Percentiles rank a stretch among this genome's conserved stretches.
Evolutionary conservation across 2,329 filamentous ascomycete species (phyloP).

Genomic region (Apiospora aurea): DNA sequence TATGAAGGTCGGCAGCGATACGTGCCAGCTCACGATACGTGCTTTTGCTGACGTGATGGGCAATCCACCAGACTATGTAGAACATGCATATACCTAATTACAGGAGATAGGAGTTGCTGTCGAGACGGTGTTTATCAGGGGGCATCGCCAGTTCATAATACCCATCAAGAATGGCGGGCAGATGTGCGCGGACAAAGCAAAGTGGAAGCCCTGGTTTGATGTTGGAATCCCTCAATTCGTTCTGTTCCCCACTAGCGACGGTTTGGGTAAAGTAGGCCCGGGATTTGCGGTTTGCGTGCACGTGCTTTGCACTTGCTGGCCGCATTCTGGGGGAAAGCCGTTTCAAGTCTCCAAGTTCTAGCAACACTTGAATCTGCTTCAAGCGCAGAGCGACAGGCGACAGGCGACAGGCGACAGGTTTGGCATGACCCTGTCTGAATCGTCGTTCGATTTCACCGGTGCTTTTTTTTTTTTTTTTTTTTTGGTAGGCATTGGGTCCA

Average conservation of each 20-base stretch:
- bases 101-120: not conserved
- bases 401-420: not conserved
- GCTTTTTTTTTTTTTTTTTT: not conserved
- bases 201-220: not conserved
- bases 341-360: constrained; percentile 19
- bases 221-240: not conserved
- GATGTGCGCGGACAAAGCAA: not conserved
- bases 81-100: not conserved
- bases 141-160: not conserved
- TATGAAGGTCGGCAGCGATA: not conserved
- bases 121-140: not conserved
- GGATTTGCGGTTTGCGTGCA: constrained; percentile 12
- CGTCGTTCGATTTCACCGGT: not conserved
- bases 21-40: constrained; percentile 18
- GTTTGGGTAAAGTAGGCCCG: constrained; percentile 1
- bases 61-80: not conserved
- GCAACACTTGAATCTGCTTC: not conserved
- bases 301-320: constrained; percentile 5
- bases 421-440: not conserved
- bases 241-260: not conserved
- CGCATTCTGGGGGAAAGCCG: constrained; percentile 8
- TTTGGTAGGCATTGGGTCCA: not conserved
- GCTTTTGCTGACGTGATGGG: not conserved
- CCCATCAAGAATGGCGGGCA: not conserved
- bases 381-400: not conserved